phyloP scores from a whole-genome alignment of 2,329 filamentous ascomycete species.

The Botrytis sinoallii region DNA sequence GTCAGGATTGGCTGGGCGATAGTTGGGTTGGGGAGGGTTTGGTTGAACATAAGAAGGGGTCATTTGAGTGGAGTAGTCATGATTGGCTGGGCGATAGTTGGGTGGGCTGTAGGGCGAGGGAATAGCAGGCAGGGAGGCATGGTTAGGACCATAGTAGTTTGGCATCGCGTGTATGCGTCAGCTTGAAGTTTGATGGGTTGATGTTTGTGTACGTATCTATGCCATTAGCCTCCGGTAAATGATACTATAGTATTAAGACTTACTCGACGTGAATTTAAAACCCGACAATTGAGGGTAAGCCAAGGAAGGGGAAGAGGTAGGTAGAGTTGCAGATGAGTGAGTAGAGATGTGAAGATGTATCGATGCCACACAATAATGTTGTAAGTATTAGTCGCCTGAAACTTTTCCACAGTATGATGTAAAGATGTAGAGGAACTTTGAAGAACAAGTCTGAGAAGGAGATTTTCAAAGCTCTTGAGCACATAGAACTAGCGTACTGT shows the following conservation, averaged over 20 bases:
- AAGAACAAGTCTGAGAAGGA: too few relatives aligned
- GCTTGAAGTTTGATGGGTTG: too few relatives aligned
- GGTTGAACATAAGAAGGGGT: too few relatives aligned
- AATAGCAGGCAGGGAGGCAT: too few relatives aligned
- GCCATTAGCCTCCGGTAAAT: neutral
- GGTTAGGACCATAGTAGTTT: too few relatives aligned
- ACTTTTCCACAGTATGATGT: neutral
- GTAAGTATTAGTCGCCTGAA: neutral
- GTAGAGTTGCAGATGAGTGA: neutral
- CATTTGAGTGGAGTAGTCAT: too few relatives aligned
- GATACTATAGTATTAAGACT: neutral
- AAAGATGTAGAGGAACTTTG: neutral
- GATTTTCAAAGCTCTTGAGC: neutral
- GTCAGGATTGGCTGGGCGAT: too few relatives aligned
- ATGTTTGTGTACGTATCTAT: neutral
- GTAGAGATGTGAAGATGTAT: too few relatives aligned
- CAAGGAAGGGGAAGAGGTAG: too few relatives aligned
- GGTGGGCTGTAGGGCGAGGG: too few relatives aligned
- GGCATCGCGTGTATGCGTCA: neutral
- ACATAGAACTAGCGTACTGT: neutral
- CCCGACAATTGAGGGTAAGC: neutral
- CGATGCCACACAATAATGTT: neutral
- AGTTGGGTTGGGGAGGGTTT: too few relatives aligned
- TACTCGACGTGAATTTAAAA: neutral
- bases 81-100: too few relatives aligned